phyloP scores from a whole-genome alignment of 371 early-diverging fungal species.

The Mucor sp. region DNA sequence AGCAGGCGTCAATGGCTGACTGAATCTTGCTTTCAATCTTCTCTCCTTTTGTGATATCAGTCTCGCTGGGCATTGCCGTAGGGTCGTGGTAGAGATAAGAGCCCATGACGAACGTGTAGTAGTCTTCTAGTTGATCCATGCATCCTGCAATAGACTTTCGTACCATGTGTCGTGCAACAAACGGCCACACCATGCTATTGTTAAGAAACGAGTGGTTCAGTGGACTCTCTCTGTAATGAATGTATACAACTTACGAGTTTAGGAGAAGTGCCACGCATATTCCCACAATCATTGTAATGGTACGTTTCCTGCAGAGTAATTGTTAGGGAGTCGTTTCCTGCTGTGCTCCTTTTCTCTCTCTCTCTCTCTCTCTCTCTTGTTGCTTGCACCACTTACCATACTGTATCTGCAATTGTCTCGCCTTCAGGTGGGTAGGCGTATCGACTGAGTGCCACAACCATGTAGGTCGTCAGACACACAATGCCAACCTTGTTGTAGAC shows the following conservation, averaged over 20 bases:
- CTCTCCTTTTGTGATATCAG: slow-evolving; percentile 36
- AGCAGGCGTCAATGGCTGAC: slow-evolving; percentile 40
- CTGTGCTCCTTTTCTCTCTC: too few relatives aligned
- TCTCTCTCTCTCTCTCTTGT: not conserved
- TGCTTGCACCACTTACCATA: slow-evolving; percentile 32
- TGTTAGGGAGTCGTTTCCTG: slow-evolving; percentile 2
- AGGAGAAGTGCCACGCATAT: slow-evolving; percentile 54
- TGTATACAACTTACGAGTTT: slow-evolving; percentile 39
- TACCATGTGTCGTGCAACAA: slow-evolving; percentile 59
- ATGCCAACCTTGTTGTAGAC: slow-evolving; percentile 48
- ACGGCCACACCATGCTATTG: slow-evolving; percentile 60
- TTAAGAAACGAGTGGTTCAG: not conserved
- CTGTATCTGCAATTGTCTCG: slow-evolving; percentile 42
- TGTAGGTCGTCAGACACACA: slow-evolving; percentile 46
- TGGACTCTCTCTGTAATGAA: not conserved
- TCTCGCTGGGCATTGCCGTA: slow-evolving; percentile 15
- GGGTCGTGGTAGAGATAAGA: slow-evolving; percentile 42
- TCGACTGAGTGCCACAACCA: slow-evolving; percentile 44
- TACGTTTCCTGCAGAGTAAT: slow-evolving; percentile 43
- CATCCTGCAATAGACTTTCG: slow-evolving; percentile 49
- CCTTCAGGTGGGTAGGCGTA: slow-evolving; percentile 30
- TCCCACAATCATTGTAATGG: slow-evolving; percentile 57
- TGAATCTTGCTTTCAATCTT: slow-evolving; percentile 48
- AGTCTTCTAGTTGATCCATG: slow-evolving; percentile 46
- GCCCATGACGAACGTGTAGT: slow-evolving; percentile 47